Conservation (phyloP, 2,329 filamentous ascomycete genomes). For the Pseudogymnoascus sp. region DNA sequence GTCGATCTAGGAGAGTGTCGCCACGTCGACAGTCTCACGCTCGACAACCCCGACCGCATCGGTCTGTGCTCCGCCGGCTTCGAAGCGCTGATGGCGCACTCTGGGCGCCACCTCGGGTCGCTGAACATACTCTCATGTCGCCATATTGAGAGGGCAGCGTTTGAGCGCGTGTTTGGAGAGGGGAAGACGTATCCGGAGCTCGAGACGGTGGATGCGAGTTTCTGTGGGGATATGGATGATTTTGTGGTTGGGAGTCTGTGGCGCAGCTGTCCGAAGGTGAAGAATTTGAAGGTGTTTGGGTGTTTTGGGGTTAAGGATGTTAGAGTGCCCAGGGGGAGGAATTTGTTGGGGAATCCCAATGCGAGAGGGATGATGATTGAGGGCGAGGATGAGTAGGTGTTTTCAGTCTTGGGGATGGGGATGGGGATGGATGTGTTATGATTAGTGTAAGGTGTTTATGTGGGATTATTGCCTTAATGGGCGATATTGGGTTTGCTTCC, state of each 20-base stretch:
- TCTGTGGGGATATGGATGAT: constrained; percentile 62
- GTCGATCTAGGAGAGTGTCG: constrained; percentile 74
- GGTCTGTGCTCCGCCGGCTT: constrained; percentile 74
- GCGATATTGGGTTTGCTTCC: not conserved
- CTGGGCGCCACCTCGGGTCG: constrained; percentile 54
- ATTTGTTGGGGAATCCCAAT: constrained; percentile 52
- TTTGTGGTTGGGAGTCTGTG: constrained; percentile 58
- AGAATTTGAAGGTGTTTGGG: constrained; percentile 55
- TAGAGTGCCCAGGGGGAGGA: constrained; percentile 46
- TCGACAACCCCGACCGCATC: constrained; percentile 56
- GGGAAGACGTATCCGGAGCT: constrained; percentile 56
- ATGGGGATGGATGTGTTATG: not conserved
- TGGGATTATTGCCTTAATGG: not conserved
- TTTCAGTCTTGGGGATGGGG: not conserved
- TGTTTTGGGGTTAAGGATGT: constrained; percentile 55
- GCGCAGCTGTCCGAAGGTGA: constrained; percentile 52
- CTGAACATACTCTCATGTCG: constrained; percentile 80
- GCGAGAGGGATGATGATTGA: constrained; percentile 55
- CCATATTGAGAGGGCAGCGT: constrained; percentile 65
- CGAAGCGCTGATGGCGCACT: constrained; percentile 76
- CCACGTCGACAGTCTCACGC: constrained; percentile 62
- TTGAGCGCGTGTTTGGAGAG: constrained; percentile 61
- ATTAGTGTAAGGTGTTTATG: not conserved
- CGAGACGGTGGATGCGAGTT: constrained; percentile 67
- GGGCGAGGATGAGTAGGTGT: constrained; percentile 28